A percentile compares a stretch with the other conserved stretches of the same genome.
These are phyloP conservation scores for Tolypocladium tundrense DNA, from an alignment of 2,329 filamentous ascomycete genomes.

Conservation along the genomic window DNA sequence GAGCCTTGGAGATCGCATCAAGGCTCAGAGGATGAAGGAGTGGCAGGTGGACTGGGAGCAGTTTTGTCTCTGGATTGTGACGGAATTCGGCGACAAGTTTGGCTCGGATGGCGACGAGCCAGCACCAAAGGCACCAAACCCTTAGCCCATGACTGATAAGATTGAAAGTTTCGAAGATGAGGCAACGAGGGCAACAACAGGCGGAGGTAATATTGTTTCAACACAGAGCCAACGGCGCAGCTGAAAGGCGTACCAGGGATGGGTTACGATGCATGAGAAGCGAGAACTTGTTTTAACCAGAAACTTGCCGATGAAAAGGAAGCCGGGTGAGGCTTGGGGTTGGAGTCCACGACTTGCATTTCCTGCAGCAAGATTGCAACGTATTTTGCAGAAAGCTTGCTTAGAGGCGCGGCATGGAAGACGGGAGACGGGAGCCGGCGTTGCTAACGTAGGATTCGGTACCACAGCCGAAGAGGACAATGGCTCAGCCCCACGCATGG, in stretches of 20 bases:
- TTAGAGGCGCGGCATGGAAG: neutral
- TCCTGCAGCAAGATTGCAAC: neutral
- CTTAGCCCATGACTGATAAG: neutral
- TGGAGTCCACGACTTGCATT: neutral
- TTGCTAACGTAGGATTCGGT: neutral
- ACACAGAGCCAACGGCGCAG: neutral
- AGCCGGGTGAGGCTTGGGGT: neutral
- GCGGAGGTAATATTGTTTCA: neutral
- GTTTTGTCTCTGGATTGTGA: conserved; percentile 84
- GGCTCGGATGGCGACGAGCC: conserved; percentile 14
- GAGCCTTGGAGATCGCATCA: conserved; percentile 57
- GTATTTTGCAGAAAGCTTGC: neutral
- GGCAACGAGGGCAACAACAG: too few species aligned
- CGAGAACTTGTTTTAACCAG: neutral
- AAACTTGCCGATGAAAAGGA: neutral
- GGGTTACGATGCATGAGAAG: neutral
- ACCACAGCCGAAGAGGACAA: neutral
- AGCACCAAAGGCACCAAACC: neutral
- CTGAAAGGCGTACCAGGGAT: neutral
- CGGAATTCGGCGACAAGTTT: conserved; percentile 62
- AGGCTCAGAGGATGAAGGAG: conserved; percentile 63
- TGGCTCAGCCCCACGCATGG: neutral
- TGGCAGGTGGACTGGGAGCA: conserved; percentile 79
- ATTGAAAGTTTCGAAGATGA: neutral
- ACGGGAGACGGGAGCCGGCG: neutral